Base-by-base conservation (phyloP, 352 stramenopile species). In the Globisporangium okanoganense region DNA sequence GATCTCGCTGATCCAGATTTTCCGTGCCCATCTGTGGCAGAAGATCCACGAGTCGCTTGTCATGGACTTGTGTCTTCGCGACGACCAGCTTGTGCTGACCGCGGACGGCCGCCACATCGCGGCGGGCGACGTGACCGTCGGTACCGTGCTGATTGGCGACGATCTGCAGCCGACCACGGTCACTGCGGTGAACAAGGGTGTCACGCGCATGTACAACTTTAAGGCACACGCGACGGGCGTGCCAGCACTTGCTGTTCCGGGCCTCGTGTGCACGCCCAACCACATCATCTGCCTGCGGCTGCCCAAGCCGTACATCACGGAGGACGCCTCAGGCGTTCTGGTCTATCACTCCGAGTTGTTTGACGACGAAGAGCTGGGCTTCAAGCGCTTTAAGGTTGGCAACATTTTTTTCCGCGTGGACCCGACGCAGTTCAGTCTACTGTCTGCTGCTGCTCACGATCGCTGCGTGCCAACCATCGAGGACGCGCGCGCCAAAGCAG, bases 41-140 rank as follows among this genome's bases (percentile, higher is more conserved):
- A 99, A 99, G 77, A 99, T 99, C 69, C 98, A 99, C 75, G 98
- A 99, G 77, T 98, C 90, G 52, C 82, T 99, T 41, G 96, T 98
- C 0, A 99, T 99, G 96, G 96, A 99, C 74, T 80, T 98, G 69
- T 88, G 72, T 29, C 52, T 58, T 48, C 52, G 52, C 35, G 52
- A 58, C 52, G 52, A 58, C 52, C 54, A 61, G n/a, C 40, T 61
- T 13, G 54, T 61, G 38, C 24, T 61, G 40, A 52, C 54, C 41
- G 27, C 54, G 27, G 54, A 62, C 86, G 25, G 54, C 25, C 54
- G 40, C 25, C 54, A 61, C 18, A 61, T 61, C 24, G 38, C 54
- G 12, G 54, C 54, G 27, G 54, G 54, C 24, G 38, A 61, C 25
- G 54, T 61, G 38, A 61, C 54, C 20, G 38, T 53, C 38, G 54